A percentile compares a stretch with the other conserved stretches of the same genome.
Evolutionary conservation across 345 rosid species (phyloP).

Genomic region (Eucalyptus regnans): DNA sequence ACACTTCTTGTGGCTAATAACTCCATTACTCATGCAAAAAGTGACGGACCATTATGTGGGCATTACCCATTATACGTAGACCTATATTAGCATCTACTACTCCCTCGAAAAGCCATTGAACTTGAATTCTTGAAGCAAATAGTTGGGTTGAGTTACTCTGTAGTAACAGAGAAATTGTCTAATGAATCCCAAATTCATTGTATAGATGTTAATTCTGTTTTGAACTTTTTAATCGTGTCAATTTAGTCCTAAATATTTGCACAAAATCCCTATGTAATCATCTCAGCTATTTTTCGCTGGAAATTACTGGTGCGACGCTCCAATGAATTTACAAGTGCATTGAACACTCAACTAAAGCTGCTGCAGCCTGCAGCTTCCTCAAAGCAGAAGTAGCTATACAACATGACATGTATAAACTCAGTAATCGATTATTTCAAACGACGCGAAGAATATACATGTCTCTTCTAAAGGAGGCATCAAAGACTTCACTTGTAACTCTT

Average conservation of each 20-base stretch:
- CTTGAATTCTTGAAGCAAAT: background rate
- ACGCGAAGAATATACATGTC: background rate
- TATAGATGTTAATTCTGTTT: background rate
- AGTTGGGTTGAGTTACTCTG: background rate
- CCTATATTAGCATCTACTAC: background rate
- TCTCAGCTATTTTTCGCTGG: fast-evolving
- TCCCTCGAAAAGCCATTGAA: background rate
- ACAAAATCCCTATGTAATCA: background rate
- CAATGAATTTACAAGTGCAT: background rate
- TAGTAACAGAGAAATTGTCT: background rate
- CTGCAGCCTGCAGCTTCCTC: background rate
- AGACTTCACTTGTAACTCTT: background rate
- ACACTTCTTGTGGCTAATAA: no score
- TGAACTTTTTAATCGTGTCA: background rate
- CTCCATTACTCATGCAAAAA: no score
- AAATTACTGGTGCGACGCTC: background rate
- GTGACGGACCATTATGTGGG: no score
- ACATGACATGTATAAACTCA: background rate
- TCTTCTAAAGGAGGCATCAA: background rate
- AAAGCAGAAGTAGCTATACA: background rate
- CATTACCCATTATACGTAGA: no score
- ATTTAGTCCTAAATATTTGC: background rate
- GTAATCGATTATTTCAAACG: background rate
- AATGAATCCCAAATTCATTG: background rate
- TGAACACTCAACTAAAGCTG: background rate